phyloP scores from a whole-genome alignment of 1,284 basidiomycete species.

The Vanrija sp. region DNA sequence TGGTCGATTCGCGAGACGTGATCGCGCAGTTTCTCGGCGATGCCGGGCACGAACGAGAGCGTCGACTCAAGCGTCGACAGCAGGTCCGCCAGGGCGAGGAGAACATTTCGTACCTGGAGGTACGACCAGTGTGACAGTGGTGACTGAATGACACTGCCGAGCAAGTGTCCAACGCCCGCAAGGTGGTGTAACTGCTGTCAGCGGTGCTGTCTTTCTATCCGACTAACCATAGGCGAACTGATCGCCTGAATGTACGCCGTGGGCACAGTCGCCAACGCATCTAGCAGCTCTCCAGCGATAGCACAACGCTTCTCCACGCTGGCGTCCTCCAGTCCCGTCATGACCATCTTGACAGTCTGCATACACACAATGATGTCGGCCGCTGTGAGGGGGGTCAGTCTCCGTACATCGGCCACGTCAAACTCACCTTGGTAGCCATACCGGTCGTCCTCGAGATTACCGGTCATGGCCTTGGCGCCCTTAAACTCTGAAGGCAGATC shows the following conservation, averaged over 20 bases:
- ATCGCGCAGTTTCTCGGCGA: constrained; percentile 33
- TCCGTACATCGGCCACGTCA: background rate
- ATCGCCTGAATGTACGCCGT: constrained; percentile 42
- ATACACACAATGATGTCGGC: constrained; percentile 44
- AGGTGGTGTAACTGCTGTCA: constrained; percentile 41
- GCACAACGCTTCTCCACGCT: constrained; percentile 41
- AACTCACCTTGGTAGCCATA: constrained; percentile 41
- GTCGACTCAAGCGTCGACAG: constrained; percentile 34
- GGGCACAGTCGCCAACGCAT: constrained; percentile 40
- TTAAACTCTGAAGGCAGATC: constrained; percentile 37
- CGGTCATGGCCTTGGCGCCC: constrained; percentile 33
- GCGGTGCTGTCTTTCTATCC: background rate
- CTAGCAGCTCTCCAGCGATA: constrained; percentile 44
- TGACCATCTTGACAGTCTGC: constrained; percentile 47
- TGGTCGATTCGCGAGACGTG: constrained; percentile 45
- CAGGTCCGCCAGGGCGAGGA: constrained; percentile 41
- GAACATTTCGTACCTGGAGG: constrained; percentile 41
- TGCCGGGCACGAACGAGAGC: constrained; percentile 26
- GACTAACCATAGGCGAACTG: constrained; percentile 38
- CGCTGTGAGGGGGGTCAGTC: constrained; percentile 18
- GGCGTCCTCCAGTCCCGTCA: constrained; percentile 36
- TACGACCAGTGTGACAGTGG: constrained; percentile 41
- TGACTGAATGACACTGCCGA: constrained; percentile 42
- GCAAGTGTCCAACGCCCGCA: constrained; percentile 47
- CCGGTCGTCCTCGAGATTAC: constrained; percentile 33